phyloP scores from a whole-genome alignment of 176 grass and related monocot genomes.

The Guadua angustifolia region DNA sequence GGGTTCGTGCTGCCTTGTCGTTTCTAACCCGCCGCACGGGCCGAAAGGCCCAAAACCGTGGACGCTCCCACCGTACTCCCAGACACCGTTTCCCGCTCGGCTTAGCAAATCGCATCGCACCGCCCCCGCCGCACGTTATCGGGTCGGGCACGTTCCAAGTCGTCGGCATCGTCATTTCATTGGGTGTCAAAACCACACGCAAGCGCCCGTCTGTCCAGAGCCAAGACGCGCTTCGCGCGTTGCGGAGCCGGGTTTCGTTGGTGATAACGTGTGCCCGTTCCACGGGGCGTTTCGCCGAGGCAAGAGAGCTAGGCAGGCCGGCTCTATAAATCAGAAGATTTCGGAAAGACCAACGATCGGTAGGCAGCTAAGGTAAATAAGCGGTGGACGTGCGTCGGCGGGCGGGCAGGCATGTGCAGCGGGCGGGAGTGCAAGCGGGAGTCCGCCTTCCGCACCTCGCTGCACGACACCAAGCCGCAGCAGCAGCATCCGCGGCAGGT shows the following conservation, averaged over 20 bases:
- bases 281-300: neutral
- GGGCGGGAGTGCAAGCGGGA: slow-evolving; percentile 51
- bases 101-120: neutral
- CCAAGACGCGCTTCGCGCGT: neutral
- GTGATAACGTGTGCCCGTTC: neutral
- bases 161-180: neutral
- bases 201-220: no score
- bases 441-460: slow-evolving; percentile 39
- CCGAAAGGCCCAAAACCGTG: slow-evolving; percentile 35
- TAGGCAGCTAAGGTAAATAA: slow-evolving; percentile 3
- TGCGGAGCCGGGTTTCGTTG: neutral
- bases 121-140: neutral
- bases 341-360: no score
- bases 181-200: neutral
- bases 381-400: neutral
- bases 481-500: neutral
- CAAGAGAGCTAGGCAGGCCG: neutral
- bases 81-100: slow-evolving; percentile 3
- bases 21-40: neutral
- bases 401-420: slow-evolving; percentile 55
- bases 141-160: neutral
- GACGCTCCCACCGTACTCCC: slow-evolving; percentile 20
- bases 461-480: slow-evolving; percentile 34
- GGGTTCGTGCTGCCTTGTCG: neutral
- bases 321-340: slow-evolving; percentile 30